Base-by-base conservation (phyloP, 192 early-diverging fungal species). In the Lunasporangiospora selenospora region DNA sequence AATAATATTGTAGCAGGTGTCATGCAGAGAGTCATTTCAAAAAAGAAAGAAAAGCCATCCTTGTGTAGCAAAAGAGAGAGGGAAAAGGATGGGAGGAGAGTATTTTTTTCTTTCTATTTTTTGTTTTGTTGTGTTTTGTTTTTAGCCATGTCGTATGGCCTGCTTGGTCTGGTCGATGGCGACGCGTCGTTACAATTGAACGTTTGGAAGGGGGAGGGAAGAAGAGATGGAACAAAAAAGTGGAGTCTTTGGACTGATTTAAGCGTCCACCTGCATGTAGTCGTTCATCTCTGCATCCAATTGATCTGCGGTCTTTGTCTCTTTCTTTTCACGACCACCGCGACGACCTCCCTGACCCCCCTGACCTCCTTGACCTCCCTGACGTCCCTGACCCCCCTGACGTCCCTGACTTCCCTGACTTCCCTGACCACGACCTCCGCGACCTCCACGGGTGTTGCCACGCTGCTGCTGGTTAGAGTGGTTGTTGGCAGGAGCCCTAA, bases 231-330 rank as follows among this genome's bases (percentile, higher is more conserved):
- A 12, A 9, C 2, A n/a, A 23, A 9, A 9, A 31, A 18, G 38
- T 18, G 13, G 30, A 31, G 15, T 31, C 2, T n/a, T n/a, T n/a
- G 16, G 19, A 15, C n/a, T 29, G 4, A n/a, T 46, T 58, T 63
- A 73, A 9, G 69, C 71, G 41, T 81, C 80, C 38, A 81, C 77
- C 21, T 78, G 76, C 80, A 81, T 81, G 50, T 81, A 81, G 45
- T 81, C 80, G 32, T 46, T 69, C 76, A 81, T 81, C 58, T 81
- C 80, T 3, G 76, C 76, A 47, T 81, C 80, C 50, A 81, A 62
- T 56, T 81, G 64, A 33, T 78, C 76, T 16, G 75, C 66, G 31
- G 80, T 81, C 58, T 78, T 77, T 51, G 59, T 66, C 34, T 65
- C 54, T 27, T 48, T 63, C 62, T 61, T 76, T 34, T 78, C 76